Evolutionary conservation across 2,329 filamentous ascomycete species (phyloP), one percentile per base, ranked within the genome.

Genomic region (Chaetomiaceae sp.): DNA sequence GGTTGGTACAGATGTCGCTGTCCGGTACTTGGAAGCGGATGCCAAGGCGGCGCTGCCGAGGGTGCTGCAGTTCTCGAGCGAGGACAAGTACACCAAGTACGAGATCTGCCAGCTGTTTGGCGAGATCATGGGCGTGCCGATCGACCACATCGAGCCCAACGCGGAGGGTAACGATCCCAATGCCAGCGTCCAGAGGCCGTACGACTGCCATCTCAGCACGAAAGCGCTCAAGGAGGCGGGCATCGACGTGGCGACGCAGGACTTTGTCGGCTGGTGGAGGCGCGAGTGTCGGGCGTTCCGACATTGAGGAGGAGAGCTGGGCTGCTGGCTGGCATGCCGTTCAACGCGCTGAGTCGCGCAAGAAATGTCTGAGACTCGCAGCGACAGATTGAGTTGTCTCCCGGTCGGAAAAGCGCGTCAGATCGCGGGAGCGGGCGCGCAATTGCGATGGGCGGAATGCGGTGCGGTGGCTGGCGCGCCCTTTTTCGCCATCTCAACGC

Each of bases 31-130:
- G 44, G 65, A 62, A 4, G 65, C 70, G 11, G 58, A 63, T 32
- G 69, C 76, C 30, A 68, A 72, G 41, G 63, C 69, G 10, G 61
- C 69, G 14, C 67, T 95, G 32, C 89, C 89, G 0, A 69, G 62
- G 22, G 77, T 89, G 35, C 72, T 95, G 15, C 89, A 96, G 45
- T 95, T 95, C 67, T 87, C 84, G 3, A 88, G 87, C 37, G 88
- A 95, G 65, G 86, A 95, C 56, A 78, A 74, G 54, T 86, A 83
- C 72, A 95, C 89, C 38, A 95, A 95, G 69, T 94, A 90, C 64
- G 82, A 91, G 64, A 95, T 96, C 46, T 90, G 86, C 63, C 70
- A 87, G 66, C 68, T 76, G 9, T 83, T 95, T 60, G 84, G 81
- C 4, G 81, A 88, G 49, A 87, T 95, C 48, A 81, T 94, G 75